These are phyloP conservation scores for Phytomonas sp. DNA, from an alignment of 208 protist species.

Conservation along the genomic window DNA sequence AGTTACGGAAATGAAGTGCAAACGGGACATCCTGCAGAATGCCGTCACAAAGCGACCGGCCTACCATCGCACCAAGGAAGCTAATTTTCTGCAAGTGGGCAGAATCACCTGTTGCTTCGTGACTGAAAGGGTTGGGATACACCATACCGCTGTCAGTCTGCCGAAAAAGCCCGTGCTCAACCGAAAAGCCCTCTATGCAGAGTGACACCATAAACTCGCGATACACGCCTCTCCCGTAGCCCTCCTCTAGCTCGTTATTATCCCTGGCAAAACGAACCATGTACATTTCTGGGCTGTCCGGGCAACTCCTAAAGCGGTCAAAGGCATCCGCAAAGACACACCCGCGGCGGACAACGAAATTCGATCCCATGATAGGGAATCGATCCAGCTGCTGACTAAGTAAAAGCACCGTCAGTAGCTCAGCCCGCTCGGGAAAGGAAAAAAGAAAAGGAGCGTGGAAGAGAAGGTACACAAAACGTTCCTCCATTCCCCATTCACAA, in stretches of 20 bases:
- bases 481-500: constrained; percentile 26
- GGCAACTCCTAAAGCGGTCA: constrained; percentile 39
- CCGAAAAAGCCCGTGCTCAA: constrained; percentile 78
- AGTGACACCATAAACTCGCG: constrained; percentile 84
- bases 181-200: constrained; percentile 71
- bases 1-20: constrained; percentile 88
- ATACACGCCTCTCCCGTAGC: constrained; percentile 90
- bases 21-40: constrained; percentile 88
- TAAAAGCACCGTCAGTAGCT: constrained; percentile 53
- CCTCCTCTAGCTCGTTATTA: constrained; percentile 53
- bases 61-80: constrained; percentile 90
- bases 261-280: constrained; percentile 48
- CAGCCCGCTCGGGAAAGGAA: constrained; percentile 58
- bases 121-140: constrained; percentile 88
- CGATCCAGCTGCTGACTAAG: constrained; percentile 19
- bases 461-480: constrained; percentile 58
- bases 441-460: constrained; percentile 62
- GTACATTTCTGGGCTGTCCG: constrained; percentile 37
- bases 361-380: background rate
- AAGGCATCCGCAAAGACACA: constrained; percentile 79
- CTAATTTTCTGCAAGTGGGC: constrained; percentile 55
- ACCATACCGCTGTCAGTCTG: constrained; percentile 74
- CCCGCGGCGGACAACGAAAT: constrained; percentile 42
- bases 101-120: constrained; percentile 51
- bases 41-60: constrained; percentile 84